Evolutionary conservation across 805 yeast species (phyloP).

Genomic region (Debaryomyces hansenii): DNA sequence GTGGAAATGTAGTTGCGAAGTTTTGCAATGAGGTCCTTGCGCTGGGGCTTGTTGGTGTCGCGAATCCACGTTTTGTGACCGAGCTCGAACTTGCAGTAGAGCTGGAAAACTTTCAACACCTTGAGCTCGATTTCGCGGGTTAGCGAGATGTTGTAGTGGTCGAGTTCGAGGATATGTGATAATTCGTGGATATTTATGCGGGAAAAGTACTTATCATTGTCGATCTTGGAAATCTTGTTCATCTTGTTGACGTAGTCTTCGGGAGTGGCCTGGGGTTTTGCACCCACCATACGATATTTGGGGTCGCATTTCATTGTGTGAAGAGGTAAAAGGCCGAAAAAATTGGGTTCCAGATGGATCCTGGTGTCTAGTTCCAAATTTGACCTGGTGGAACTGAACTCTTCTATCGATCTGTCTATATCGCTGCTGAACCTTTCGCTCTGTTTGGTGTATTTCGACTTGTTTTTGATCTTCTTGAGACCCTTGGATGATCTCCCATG

Average conservation of each 20-base stretch:
- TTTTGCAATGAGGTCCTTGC: constrained; percentile 48
- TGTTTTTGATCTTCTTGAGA: background rate
- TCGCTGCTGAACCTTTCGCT: background rate
- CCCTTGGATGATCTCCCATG: too few species aligned
- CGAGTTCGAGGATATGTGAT: constrained; percentile 51
- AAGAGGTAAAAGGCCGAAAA: constrained; percentile 9
- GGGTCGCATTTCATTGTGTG: constrained; percentile 8
- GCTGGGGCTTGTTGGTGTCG: constrained; percentile 59
- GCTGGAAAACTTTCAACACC: constrained; percentile 52
- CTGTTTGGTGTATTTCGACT: background rate
- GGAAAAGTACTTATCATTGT: constrained; percentile 30
- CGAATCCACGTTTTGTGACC: constrained; percentile 86
- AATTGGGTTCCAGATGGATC: background rate
- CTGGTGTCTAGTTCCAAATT: background rate
- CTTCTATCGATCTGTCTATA: background rate
- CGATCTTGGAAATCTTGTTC: constrained; percentile 2
- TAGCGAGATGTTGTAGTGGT: constrained; percentile 45
- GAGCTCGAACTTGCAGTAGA: constrained; percentile 65
- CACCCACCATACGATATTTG: constrained; percentile 6
- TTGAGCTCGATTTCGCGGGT: constrained; percentile 56
- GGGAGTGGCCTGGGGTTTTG: background rate
- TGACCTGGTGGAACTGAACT: background rate
- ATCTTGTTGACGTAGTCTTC: background rate
- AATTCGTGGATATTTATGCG: constrained; percentile 58
- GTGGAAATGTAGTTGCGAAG: constrained; percentile 48